These are phyloP conservation scores for Cryptococcus floricola DNA, from an alignment of 1,284 basidiomycete species.

Conservation along the genomic window DNA sequence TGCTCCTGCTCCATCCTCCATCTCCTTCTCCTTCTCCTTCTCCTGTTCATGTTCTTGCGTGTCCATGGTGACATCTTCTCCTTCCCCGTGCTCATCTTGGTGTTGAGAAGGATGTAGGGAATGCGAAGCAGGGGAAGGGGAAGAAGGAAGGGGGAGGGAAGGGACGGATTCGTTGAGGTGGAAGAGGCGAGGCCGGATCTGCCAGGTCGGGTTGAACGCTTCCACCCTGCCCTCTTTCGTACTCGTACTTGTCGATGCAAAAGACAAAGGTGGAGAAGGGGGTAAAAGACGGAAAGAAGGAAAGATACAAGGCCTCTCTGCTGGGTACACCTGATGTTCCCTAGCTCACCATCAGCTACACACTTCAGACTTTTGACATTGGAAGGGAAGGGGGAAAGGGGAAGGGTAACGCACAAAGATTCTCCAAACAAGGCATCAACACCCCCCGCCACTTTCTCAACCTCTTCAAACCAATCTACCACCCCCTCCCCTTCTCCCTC, in stretches of 20 bases:
- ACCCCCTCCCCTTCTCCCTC: constrained; percentile 5
- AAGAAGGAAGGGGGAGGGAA: too few species aligned
- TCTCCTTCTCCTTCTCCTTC: too few species aligned
- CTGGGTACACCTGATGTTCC: constrained; percentile 3
- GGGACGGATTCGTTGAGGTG: constrained; percentile 14
- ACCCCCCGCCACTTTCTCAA: constrained; percentile 24
- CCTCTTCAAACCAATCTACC: constrained; percentile 33
- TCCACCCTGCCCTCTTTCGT: too few species aligned
- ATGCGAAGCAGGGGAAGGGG: not conserved
- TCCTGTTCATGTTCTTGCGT: too few species aligned
- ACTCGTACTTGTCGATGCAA: not conserved
- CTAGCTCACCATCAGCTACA: not conserved
- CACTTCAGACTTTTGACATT: not conserved
- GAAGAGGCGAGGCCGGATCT: constrained; percentile 15
- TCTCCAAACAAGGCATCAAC: constrained; percentile 4
- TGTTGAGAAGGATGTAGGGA: too few species aligned
- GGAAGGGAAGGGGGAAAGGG: too few species aligned
- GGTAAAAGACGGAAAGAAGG: constrained; percentile 20
- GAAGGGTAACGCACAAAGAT: not conserved
- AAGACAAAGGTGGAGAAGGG: not conserved
- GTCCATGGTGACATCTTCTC: constrained; percentile 2
- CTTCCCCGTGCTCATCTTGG: not conserved
- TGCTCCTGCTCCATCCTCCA: too few species aligned
- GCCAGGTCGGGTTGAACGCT: constrained; percentile 10
- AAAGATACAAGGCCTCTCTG: constrained; percentile 6